Evolutionary conservation across 106 monocot genomes (phyloP).

Genomic region (Alisma plantagoaquatica): DNA sequence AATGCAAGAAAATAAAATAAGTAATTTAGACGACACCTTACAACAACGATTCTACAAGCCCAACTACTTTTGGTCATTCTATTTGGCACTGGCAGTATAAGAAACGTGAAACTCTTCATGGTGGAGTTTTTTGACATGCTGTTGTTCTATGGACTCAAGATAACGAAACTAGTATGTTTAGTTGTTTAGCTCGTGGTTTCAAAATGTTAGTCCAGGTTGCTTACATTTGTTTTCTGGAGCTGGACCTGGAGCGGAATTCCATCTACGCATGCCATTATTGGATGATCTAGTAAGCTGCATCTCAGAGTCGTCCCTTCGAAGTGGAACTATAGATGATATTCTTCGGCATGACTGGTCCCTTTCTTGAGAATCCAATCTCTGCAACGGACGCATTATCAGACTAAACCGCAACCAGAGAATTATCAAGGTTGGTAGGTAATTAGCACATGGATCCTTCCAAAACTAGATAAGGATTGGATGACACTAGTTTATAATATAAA

Average conservation of each 20-base stretch:
- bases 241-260: conserved; percentile 29
- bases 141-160: too few relatives aligned
- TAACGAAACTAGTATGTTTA: too few relatives aligned
- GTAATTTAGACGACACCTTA: too few relatives aligned
- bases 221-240: conserved; percentile 58
- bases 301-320: conserved; percentile 63
- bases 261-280: conserved; percentile 33
- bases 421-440: background rate
- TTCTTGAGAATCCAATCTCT: conserved; percentile 78
- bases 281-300: conserved; percentile 62
- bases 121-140: too few relatives aligned
- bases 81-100: too few relatives aligned
- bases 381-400: conserved; percentile 4
- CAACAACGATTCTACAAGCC: too few relatives aligned
- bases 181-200: too few relatives aligned
- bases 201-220: too few relatives aligned
- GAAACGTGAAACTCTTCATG: too few relatives aligned
- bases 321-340: conserved; percentile 42
- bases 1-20: conserved; percentile 11
- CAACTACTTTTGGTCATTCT: too few relatives aligned
- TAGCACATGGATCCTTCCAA: background rate
- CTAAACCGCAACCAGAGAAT: background rate
- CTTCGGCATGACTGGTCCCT: conserved; percentile 50
- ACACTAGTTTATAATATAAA: too few relatives aligned
- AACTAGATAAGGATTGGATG: background rate